Base-by-base conservation (phyloP, 306 rosid species). In the Gastrolobium bilobum region DNA sequence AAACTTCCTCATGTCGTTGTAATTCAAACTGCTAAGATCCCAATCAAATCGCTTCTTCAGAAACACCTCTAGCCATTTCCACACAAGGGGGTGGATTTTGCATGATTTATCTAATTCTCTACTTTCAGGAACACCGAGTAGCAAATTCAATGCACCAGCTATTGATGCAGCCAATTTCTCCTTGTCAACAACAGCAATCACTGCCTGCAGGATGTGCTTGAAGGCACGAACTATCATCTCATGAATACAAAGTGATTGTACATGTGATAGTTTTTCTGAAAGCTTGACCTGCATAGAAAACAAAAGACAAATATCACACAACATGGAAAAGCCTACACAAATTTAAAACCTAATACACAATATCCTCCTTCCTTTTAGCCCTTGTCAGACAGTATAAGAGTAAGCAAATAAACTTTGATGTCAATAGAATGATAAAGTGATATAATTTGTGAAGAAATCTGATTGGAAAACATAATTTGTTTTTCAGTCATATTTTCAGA, bases 181-280 rank as follows among this genome's bases (percentile, higher is more conserved):
- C 39, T 77, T 83, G 71, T 72, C 81, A 70, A 26, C 86, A 86
- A 87, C 87, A 53, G 96, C 87, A 59, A 93, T 90, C 79, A 91
- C 90, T 60, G 96, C 97, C 85, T 85, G 97, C 76, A 93, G 87
- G 76, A 93, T 91, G 85, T 93, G 97, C 89, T 93, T 93, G 82
- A 90, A 93, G 39, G 97, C 97, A 70, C 97, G 88, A 69, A 91
- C 96, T 77, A 89, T 91, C 96, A 93, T 90, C 84, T 93, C 97
- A 83, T 92, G 93, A 66, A 90, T 82, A 79, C 97, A 92, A 65
- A 92, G 94, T 74, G 97, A 88, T 77, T 92, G 97, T 76, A 92
- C 97, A 58, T 93, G 97, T 1, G 97, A 88, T 57, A 93, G 81
- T 79, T 93, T 93, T 76, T 89, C 96, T 3, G 97, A 90, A 84